Evolutionary conservation across 2,329 filamentous ascomycete species (phyloP).

Genomic region (Microcyclospora tardicrescens): DNA sequence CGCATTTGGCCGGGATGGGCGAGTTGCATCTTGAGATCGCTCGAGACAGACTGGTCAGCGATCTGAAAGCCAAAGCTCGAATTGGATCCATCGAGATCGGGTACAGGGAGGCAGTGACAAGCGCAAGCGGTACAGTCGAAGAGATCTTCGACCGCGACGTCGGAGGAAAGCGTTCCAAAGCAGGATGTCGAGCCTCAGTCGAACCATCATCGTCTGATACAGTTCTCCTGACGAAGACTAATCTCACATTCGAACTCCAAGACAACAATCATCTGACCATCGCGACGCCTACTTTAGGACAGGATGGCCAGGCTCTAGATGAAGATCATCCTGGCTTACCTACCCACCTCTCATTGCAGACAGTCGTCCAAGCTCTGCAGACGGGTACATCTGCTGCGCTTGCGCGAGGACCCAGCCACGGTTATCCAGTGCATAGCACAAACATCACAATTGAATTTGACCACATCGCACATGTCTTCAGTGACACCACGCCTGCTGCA

Average conservation of each 20-base stretch:
- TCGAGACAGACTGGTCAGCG: slow-evolving; percentile 70
- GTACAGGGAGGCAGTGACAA: slow-evolving; percentile 71
- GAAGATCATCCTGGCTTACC: slow-evolving; percentile 38
- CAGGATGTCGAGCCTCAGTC: slow-evolving; percentile 57
- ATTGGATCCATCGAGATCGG: slow-evolving; percentile 92
- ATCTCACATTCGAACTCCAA: slow-evolving; percentile 31
- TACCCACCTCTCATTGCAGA: slow-evolving; percentile 37
- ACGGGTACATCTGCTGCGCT: slow-evolving; percentile 76
- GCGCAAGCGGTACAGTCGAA: slow-evolving; percentile 42
- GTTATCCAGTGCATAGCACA: slow-evolving; percentile 67
- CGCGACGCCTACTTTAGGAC: slow-evolving; percentile 36
- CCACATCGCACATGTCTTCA: slow-evolving; percentile 49
- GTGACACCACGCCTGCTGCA: slow-evolving; percentile 53
- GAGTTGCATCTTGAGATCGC: slow-evolving; percentile 92
- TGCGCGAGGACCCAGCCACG: slow-evolving; percentile 68
- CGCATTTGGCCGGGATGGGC: slow-evolving; percentile 89
- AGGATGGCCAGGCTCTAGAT: slow-evolving; percentile 27
- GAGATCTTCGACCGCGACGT: slow-evolving; percentile 65
- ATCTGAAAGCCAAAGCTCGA: slow-evolving; percentile 71
- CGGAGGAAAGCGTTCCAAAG: slow-evolving; percentile 66
- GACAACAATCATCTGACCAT: slow-evolving; percentile 62
- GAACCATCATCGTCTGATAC: slow-evolving; percentile 25
- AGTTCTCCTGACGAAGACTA: slow-evolving; percentile 14
- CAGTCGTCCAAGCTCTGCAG: slow-evolving; percentile 45
- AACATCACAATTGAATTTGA: slow-evolving; percentile 59